These are phyloP conservation scores for Rhodotorula sphaerocarpa DNA, from an alignment of 768 basidiomycete genomes.

Conservation along the genomic window DNA sequence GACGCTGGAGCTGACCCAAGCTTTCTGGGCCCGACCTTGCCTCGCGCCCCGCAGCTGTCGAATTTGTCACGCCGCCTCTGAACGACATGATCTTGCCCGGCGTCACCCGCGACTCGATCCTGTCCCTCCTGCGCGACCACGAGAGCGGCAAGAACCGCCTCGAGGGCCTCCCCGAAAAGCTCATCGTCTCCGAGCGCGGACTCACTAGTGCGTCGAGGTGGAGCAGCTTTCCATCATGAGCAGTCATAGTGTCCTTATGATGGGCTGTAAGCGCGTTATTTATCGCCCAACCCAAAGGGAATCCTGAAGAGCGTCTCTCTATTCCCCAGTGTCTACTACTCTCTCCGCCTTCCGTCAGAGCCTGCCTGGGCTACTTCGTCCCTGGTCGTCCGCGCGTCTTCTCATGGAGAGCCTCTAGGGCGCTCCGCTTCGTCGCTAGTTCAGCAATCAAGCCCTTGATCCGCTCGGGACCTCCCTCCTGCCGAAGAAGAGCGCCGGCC, in stretches of 20 bases:
- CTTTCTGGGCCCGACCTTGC: too few relatives aligned
- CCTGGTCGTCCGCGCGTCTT: too few relatives aligned
- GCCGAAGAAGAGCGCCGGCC: background rate
- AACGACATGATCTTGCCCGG: constrained; percentile 86
- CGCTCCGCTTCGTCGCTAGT: background rate
- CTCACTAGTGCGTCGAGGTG: constrained; percentile 52
- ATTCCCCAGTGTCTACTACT: too few relatives aligned
- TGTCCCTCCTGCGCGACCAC: constrained; percentile 62
- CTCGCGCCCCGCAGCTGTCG: constrained; percentile 50
- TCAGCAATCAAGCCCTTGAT: background rate
- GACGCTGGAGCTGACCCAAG: too few relatives aligned
- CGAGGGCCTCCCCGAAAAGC: constrained; percentile 49
- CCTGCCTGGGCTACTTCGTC: too few relatives aligned
- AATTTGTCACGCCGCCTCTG: constrained; percentile 79
- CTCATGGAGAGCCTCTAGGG: constrained; percentile 6
- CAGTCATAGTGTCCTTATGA: too few relatives aligned
- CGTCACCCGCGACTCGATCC: constrained; percentile 77
- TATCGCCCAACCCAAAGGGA: too few relatives aligned
- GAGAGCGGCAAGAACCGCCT: constrained; percentile 44
- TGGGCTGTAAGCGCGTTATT: too few relatives aligned
- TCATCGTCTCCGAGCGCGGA: constrained; percentile 52
- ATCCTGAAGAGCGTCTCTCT: too few relatives aligned
- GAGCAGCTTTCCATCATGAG: too few relatives aligned
- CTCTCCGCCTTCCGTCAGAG: too few relatives aligned
- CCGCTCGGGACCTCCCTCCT: background rate